These are phyloP conservation scores for Neofusicoccum parvum DNA, from an alignment of 2,329 filamentous ascomycete genomes.

Conservation along the genomic window DNA sequence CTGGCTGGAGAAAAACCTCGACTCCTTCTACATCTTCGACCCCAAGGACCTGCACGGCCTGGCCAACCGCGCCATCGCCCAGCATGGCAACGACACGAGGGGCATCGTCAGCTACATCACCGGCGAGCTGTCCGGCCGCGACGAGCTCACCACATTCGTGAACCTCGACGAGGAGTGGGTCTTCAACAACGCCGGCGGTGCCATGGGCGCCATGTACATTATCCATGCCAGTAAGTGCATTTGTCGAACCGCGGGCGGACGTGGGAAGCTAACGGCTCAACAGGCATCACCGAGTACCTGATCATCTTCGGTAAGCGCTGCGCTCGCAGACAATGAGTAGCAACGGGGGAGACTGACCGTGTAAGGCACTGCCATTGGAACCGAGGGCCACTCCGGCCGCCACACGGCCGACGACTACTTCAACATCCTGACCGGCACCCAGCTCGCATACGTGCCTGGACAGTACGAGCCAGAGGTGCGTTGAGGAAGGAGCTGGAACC, in stretches of 20 bases:
- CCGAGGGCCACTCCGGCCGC: conserved; percentile 83
- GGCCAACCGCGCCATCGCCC: conserved; percentile 64
- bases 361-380: conserved; percentile 73
- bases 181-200: conserved; percentile 89
- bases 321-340: neutral
- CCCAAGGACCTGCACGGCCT: conserved; percentile 69
- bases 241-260: neutral
- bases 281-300: conserved; percentile 81
- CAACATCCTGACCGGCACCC: conserved; percentile 79
- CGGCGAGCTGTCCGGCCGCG: conserved; percentile 56
- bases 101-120: conserved; percentile 71
- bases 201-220: conserved; percentile 90
- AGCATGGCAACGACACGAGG: conserved; percentile 75
- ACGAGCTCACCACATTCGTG: conserved; percentile 49
- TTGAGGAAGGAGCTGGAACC: neutral
- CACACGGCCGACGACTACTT: conserved; percentile 96
- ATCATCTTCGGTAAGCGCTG: conserved; percentile 70
- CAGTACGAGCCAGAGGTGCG: conserved; percentile 61
- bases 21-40: conserved; percentile 72
- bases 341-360: neutral
- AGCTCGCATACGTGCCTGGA: conserved; percentile 74
- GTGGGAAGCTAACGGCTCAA: neutral
- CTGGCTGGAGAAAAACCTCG: conserved; percentile 26
- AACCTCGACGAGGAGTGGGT: conserved; percentile 80
- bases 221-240: conserved; percentile 72